Base-by-base conservation (phyloP, 2,329 filamentous ascomycete genomes). In the Penicillium sp. region DNA sequence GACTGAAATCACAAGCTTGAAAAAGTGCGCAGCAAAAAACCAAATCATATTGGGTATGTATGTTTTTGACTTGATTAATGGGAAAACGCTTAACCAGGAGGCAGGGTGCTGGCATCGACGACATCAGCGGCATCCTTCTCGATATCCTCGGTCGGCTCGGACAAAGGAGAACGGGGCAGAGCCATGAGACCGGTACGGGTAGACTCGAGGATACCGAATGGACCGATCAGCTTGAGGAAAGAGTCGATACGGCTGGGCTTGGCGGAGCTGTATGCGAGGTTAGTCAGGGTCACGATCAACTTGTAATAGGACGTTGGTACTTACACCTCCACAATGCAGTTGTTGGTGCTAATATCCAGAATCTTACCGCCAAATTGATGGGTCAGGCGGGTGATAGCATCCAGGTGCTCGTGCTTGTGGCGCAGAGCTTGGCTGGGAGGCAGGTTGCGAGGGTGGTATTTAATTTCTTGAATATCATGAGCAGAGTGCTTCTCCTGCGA, bases 341-440 rank as follows among this genome's bases (percentile, higher is more conserved):
- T 97, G 74, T 89, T 96, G 46, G 89, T 96, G 78, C 90, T 95
- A 64, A 98, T 97, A 72, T 98, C 93, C 63, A 98, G 74, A 24
- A 98, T 88, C 77, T 98, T 98, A 57, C 93, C 93, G 49, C 91
- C 91, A 65, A 98, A 98, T 67, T 98, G 93, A 75, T 98, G 93
- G 15, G 92, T 86, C 68, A 98, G 84, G 73, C 95, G 93, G 49
- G 93, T 98, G 66, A 98, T 95, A 49, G 88, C 90, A 76, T 92
- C 89, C 61, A 98, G 75, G 78, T 98, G 93, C 77, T 97, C 89
- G 70, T 97, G 91, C 79, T 98, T 98, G 74, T 96, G 88, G 67
- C 93, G 83, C 65, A 98, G 76, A 13, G 92, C 93, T 76, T 98
- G 86, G 64, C 88, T 95, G 48, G 85, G 81, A 43, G 88, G 87